Evolutionary conservation across 768 basidiomycete genomes (phyloP).

Genomic region (Vishniacozyma victoriae): DNA sequence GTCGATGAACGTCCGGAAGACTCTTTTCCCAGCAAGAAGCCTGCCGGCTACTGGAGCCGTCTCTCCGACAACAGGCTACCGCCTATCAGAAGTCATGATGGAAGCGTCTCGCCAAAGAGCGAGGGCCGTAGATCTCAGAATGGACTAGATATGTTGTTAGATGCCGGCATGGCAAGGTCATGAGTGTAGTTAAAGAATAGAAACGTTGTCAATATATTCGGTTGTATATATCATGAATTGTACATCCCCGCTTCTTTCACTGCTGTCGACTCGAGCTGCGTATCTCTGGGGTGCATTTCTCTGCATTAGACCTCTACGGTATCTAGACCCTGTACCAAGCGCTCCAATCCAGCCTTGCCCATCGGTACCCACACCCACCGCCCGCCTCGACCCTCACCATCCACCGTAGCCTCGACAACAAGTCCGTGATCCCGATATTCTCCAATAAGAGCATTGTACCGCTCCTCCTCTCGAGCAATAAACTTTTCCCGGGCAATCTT

Average conservation of each 20-base stretch:
- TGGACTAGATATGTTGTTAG: constrained; percentile 14
- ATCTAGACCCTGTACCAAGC: too few relatives aligned
- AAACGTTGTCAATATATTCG: too few relatives aligned
- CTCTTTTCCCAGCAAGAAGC: constrained; percentile 1
- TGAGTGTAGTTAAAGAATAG: too few relatives aligned
- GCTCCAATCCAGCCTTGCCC: constrained; percentile 63
- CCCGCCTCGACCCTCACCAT: constrained; percentile 51
- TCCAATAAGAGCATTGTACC: constrained; percentile 70
- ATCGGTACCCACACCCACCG: constrained; percentile 81
- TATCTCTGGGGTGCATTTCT: too few relatives aligned
- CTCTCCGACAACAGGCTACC: not conserved
- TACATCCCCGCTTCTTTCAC: too few relatives aligned
- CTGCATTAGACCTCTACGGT: too few relatives aligned
- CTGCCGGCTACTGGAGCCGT: constrained; percentile 4
- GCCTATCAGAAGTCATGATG: not conserved
- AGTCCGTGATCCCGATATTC: constrained; percentile 90
- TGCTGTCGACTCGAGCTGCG: too few relatives aligned
- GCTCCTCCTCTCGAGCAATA: constrained; percentile 79
- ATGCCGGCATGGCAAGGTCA: constrained; percentile 7
- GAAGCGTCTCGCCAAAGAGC: not conserved
- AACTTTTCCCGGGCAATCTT: constrained; percentile 69
- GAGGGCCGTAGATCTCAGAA: constrained; percentile 4
- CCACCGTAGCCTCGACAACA: constrained; percentile 54
- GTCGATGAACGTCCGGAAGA: constrained; percentile 5
- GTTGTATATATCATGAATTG: too few relatives aligned